phyloP scores from a whole-genome alignment of 108 stramenopile genomes.

The Cyclotella cryptica region DNA sequence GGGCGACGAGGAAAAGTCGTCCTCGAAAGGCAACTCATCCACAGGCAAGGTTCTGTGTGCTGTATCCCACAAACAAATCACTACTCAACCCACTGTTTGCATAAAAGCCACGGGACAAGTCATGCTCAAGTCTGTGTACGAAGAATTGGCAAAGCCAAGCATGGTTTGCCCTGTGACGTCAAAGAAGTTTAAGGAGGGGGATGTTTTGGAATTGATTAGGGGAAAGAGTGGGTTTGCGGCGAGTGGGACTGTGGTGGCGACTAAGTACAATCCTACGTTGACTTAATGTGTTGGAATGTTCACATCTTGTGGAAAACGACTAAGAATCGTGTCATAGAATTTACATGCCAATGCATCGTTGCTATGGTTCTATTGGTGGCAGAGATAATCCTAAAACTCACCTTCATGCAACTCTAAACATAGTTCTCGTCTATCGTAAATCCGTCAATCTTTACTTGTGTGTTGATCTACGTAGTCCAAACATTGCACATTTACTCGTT shows the following conservation, averaged over 20 bases:
- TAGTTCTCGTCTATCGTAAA: too few species aligned
- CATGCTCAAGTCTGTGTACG: conserved; percentile 72
- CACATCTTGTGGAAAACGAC: too few species aligned
- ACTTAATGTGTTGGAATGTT: too few species aligned
- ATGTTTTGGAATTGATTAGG: conserved; percentile 72
- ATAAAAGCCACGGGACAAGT: conserved; percentile 79
- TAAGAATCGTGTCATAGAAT: too few species aligned
- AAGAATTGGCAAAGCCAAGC: conserved; percentile 60
- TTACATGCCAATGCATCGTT: too few species aligned
- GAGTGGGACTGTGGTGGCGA: conserved; percentile 66
- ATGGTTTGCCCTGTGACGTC: conserved; percentile 82
- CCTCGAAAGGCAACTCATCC: conserved; percentile 4
- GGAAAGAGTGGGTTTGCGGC: conserved; percentile 84
- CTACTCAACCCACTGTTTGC: conserved; percentile 73
- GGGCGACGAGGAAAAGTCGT: conserved; percentile 7
- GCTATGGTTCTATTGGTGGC: too few species aligned
- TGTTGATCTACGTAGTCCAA: too few species aligned
- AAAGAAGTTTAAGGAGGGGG: conserved; percentile 69
- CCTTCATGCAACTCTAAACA: too few species aligned
- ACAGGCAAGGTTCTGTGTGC: conserved; percentile 65
- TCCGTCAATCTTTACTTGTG: too few species aligned
- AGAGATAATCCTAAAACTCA: too few species aligned
- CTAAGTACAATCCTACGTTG: conserved; percentile 78
- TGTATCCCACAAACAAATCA: conserved; percentile 82
- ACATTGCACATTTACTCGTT: too few species aligned